Conservation (phyloP, 345 rosid genomes). For the Euclidium syriacum region DNA sequence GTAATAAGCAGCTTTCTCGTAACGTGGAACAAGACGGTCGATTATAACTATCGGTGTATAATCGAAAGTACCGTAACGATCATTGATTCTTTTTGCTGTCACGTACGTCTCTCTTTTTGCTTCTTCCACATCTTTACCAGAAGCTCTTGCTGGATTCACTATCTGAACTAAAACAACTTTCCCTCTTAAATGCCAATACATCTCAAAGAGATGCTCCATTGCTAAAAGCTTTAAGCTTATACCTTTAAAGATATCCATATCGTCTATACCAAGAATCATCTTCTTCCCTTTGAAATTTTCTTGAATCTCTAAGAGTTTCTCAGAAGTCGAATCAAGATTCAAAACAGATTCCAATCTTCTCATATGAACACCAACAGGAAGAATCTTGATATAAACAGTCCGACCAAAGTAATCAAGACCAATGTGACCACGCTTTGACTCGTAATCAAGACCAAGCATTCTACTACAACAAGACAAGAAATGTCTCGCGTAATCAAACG, state of each 20-base stretch:
- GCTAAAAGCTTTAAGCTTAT: slow-evolving; percentile 38
- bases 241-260: slow-evolving; percentile 47
- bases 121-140: slow-evolving; percentile 38
- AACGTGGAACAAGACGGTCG: slow-evolving; percentile 32
- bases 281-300: slow-evolving; percentile 32
- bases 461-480: slow-evolving; percentile 40
- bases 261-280: slow-evolving; percentile 38
- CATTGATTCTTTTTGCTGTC: slow-evolving; percentile 32
- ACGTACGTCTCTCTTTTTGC: slow-evolving; percentile 31
- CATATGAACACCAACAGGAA: slow-evolving; percentile 39
- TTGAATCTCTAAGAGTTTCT: slow-evolving; percentile 31
- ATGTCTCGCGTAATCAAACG: slow-evolving; percentile 40
- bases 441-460: slow-evolving; percentile 41
- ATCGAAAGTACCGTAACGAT: slow-evolving; percentile 27
- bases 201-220: slow-evolving; percentile 35
- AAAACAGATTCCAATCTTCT: slow-evolving; percentile 35
- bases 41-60: slow-evolving; percentile 35
- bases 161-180: slow-evolving; percentile 39
- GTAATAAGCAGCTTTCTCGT: slow-evolving; percentile 40
- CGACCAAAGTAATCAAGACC: slow-evolving; percentile 41
- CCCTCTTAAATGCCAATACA: slow-evolving; percentile 23
- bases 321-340: slow-evolving; percentile 21
- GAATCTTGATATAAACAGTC: slow-evolving; percentile 35
- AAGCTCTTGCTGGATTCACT: slow-evolving; percentile 36
- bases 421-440: slow-evolving; percentile 35